Conservation (phyloP, 768 basidiomycete species). For the Termitomyces sp. region DNA sequence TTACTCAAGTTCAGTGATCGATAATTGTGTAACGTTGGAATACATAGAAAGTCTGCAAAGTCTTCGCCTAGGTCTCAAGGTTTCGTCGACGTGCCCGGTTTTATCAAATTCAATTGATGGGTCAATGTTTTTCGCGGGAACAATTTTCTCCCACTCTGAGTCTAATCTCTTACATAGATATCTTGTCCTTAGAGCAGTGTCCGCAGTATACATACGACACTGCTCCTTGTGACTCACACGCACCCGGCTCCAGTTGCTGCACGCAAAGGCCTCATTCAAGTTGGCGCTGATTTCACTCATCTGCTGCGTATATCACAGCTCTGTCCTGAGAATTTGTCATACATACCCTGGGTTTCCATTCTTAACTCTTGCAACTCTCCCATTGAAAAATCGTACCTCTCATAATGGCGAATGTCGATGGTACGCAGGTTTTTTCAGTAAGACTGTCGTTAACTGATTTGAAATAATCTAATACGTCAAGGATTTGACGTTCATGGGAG, state of each 20-base stretch:
- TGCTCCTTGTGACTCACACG: neutral
- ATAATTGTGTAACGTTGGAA: too few relatives aligned
- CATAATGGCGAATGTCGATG: neutral
- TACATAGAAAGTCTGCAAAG: too few relatives aligned
- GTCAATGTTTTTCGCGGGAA: neutral
- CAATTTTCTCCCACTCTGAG: too few relatives aligned
- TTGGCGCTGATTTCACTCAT: neutral
- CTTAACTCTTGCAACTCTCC: neutral
- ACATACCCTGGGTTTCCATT: neutral
- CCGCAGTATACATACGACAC: neutral
- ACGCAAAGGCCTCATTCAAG: neutral
- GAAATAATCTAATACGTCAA: neutral
- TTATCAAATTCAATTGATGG: neutral
- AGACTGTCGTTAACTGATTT: neutral
- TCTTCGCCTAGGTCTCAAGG: too few relatives aligned
- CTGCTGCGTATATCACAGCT: neutral
- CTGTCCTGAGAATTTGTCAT: neutral
- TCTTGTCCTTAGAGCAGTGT: neutral
- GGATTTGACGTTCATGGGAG: neutral
- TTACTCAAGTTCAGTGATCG: too few relatives aligned
- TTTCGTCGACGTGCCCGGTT: neutral
- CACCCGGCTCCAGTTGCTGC: neutral
- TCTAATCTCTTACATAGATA: neutral
- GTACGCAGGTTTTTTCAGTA: neutral
- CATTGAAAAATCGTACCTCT: neutral